Evolutionary conservation across 495 filamentous ascomycete species (phyloP).

Genomic region (Penicillium lividum): DNA sequence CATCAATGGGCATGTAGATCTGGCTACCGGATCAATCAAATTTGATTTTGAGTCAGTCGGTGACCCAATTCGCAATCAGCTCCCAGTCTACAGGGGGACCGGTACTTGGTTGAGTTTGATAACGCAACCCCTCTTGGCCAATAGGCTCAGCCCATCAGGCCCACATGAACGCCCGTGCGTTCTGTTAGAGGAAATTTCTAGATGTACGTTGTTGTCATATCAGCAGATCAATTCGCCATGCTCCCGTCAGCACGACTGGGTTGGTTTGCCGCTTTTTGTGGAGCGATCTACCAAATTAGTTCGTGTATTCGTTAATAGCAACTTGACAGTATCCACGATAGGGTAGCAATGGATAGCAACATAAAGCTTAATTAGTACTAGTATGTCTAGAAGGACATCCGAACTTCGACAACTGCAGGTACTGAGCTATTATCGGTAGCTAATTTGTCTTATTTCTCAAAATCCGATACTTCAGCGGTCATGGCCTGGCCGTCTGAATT

Average conservation of each 20-base stretch:
- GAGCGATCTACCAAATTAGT: background rate
- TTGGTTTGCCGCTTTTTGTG: background rate
- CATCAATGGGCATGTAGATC: too few relatives aligned
- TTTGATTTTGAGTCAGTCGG: too few relatives aligned
- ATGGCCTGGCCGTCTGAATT: conserved; percentile 9
- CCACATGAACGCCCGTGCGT: too few relatives aligned
- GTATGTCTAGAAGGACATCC: background rate
- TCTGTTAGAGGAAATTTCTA: background rate
- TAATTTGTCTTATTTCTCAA: background rate
- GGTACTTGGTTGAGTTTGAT: background rate
- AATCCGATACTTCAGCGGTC: conserved; percentile 3
- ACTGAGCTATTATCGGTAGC: background rate
- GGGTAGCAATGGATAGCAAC: background rate
- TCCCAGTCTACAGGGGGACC: background rate
- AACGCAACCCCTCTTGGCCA: background rate
- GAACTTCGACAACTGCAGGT: background rate
- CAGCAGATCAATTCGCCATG: too few relatives aligned
- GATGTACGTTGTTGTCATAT: too few relatives aligned
- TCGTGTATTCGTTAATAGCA: background rate
- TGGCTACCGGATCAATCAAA: too few relatives aligned
- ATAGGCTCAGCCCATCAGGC: background rate
- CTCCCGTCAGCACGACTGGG: background rate
- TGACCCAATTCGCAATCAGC: background rate
- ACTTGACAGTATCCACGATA: background rate
- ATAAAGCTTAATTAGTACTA: background rate